phyloP scores from a whole-genome alignment of 805 yeast species.

The Priceomyces medius region DNA sequence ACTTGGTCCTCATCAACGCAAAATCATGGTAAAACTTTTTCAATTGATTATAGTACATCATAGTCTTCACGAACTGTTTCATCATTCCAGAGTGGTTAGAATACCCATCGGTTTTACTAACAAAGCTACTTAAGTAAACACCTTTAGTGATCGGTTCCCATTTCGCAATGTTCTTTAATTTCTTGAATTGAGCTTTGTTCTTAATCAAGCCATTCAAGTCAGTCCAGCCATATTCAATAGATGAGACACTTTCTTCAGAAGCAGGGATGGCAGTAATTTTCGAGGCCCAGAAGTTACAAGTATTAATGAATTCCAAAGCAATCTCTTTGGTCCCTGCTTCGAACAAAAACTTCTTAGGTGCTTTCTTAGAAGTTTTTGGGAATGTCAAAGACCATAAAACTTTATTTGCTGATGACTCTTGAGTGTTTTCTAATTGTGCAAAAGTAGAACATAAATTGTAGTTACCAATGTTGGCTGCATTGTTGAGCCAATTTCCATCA shows the following conservation, averaged over 20 bases:
- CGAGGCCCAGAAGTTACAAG: constrained; percentile 91
- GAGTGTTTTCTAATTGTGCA: constrained; percentile 37
- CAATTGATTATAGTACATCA: constrained; percentile 41
- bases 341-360: constrained; percentile 50
- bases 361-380: constrained; percentile 42
- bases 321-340: constrained; percentile 65
- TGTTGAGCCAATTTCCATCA: constrained; percentile 70
- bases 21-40: constrained; percentile 35
- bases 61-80: constrained; percentile 43
- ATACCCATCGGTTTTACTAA: constrained; percentile 19
- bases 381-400: constrained; percentile 54
- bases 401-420: constrained; percentile 9
- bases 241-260: constrained; percentile 63
- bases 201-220: constrained; percentile 32
- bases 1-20: constrained; percentile 26
- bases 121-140: constrained; percentile 37
- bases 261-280: constrained; percentile 79
- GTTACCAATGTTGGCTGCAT: constrained; percentile 56
- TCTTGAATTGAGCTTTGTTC: constrained; percentile 29
- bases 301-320: constrained; percentile 67
- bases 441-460: constrained; percentile 52
- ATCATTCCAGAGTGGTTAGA: constrained; percentile 39
- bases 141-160: constrained; percentile 47
- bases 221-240: constrained; percentile 84
- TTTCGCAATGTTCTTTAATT: constrained; percentile 33